Evolutionary conservation across 257 asterid genomes (phyloP).

Genomic region (Lithospermum erythrorhizon): DNA sequence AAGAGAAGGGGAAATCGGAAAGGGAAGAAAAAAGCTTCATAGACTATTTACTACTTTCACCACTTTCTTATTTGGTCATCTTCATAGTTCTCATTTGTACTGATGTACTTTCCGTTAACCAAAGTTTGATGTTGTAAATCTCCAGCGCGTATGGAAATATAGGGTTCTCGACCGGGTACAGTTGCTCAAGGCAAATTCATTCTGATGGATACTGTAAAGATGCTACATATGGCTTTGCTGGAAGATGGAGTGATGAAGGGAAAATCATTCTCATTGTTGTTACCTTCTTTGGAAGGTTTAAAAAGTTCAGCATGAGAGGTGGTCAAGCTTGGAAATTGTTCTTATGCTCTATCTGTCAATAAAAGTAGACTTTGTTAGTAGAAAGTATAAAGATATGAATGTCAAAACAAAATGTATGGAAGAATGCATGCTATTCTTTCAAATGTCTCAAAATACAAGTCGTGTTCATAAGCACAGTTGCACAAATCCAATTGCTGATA

Average conservation of each 20-base stretch:
- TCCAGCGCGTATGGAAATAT: slow-evolving; percentile 52
- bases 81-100: slow-evolving; percentile 32
- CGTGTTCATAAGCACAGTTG: too few relatives aligned
- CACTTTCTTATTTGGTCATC: slow-evolving; percentile 25
- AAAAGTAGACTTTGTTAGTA: too few relatives aligned
- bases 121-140: neutral
- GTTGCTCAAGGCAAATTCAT: slow-evolving; percentile 30
- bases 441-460: too few relatives aligned
- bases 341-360: too few relatives aligned
- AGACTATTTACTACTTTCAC: slow-evolving; percentile 22
- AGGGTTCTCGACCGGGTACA: slow-evolving; percentile 45
- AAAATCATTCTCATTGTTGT: slow-evolving; percentile 33
- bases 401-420: too few relatives aligned
- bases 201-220: slow-evolving; percentile 19
- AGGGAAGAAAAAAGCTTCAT: slow-evolving; percentile 1
- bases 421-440: too few relatives aligned
- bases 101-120: too few relatives aligned
- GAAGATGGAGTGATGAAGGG: slow-evolving; percentile 44
- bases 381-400: too few relatives aligned
- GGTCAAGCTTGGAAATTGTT: slow-evolving; percentile 32
- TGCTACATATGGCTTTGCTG: slow-evolving; percentile 33
- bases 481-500: too few relatives aligned
- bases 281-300: slow-evolving; percentile 48
- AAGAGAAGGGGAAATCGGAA: neutral
- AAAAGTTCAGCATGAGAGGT: slow-evolving; percentile 24